Base-by-base conservation (phyloP, 805 yeast species). In the Myxozyma lipomycoides region DNA sequence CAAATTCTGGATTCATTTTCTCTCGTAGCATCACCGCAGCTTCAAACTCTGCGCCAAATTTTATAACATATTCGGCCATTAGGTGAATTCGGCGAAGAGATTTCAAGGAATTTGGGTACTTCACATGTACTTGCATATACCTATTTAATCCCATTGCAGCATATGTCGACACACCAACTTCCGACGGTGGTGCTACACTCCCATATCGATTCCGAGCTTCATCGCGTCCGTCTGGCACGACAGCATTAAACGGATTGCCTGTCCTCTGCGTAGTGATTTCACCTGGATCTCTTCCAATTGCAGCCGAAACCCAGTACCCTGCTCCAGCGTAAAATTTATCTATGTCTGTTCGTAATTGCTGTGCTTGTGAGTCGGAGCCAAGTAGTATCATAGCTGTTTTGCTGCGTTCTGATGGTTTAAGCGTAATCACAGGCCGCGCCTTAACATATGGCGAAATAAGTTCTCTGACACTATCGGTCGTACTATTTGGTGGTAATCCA, bases 21-120 rank as follows among this genome's bases (percentile, higher is more conserved):
- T 64, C 62, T 3, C 53, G 54, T 17, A 39, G 43, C 67, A 61
- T 63, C 17, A 63, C 36, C 2, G 40, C 42, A 5, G 59, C 46
- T 39, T 64, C 67, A 47, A 64, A 63, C 36, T 48, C 59, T 6
- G 64, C 61, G 2, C 67, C 67, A 41, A 52, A 42, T 22, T 44
- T 36, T 12, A 59, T 18, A 6, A 64, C 61, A 25, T 58, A 49
- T 50, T 63, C 67, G 21, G 60, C 49, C 43, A 62, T 50, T 26
- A 46, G 35, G 44, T 63, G 59, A 15, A 64, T 54, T 15, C 42
- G 45, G 3, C 67, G 55, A 19, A 51, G 40, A 4, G 17, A 25
- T 4, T 12, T n/a, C 21, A 58, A 37, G 3, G 56, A 22, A 5
- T 24, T 17, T 12, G 62, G 62, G 30, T 45, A 42, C 32, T 28